phyloP scores from a whole-genome alignment of 1,284 basidiomycete species.

The Grifola frondosa region DNA sequence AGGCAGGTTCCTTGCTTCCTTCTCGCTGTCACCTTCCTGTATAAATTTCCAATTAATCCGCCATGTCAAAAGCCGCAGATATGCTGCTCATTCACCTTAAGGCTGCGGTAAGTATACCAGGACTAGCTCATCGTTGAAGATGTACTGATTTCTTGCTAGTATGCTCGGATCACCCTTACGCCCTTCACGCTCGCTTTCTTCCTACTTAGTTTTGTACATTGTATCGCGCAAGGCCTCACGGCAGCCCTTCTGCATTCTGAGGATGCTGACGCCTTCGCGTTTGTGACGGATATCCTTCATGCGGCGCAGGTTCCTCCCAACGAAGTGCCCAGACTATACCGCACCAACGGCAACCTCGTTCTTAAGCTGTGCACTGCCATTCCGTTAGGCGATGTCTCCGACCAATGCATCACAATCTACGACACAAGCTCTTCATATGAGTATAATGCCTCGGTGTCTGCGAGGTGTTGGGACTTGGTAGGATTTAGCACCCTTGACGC shows the following conservation, averaged over 20 bases:
- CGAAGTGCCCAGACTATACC: slow-evolving; percentile 42
- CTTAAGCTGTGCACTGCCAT: slow-evolving; percentile 48
- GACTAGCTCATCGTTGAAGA: neutral
- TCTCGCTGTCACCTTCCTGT: too few relatives aligned
- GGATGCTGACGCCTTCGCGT: slow-evolving; percentile 41
- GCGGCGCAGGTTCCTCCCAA: slow-evolving; percentile 37
- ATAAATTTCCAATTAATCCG: neutral
- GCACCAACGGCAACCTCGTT: slow-evolving; percentile 31
- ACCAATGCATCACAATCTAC: slow-evolving; percentile 29
- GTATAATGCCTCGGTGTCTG: slow-evolving; percentile 8
- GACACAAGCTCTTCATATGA: slow-evolving; percentile 10
- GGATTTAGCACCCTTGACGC: neutral
- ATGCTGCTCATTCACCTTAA: slow-evolving; percentile 10
- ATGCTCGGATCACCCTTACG: slow-evolving; percentile 34
- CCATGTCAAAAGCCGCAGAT: slow-evolving; percentile 4
- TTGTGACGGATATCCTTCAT: slow-evolving; percentile 40
- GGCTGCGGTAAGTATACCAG: slow-evolving; percentile 12
- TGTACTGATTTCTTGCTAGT: slow-evolving; percentile 18
- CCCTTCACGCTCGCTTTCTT: slow-evolving; percentile 48
- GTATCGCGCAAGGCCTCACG: slow-evolving; percentile 38
- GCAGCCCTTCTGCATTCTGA: slow-evolving; percentile 49
- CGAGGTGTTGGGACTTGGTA: neutral
- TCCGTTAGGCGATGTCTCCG: slow-evolving; percentile 30
- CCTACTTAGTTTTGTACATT: slow-evolving; percentile 35
- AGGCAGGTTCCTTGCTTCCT: too few relatives aligned